phyloP scores from a whole-genome alignment of 2,329 filamentous ascomycete genomes.

The Fusarium brachygibbosum region DNA sequence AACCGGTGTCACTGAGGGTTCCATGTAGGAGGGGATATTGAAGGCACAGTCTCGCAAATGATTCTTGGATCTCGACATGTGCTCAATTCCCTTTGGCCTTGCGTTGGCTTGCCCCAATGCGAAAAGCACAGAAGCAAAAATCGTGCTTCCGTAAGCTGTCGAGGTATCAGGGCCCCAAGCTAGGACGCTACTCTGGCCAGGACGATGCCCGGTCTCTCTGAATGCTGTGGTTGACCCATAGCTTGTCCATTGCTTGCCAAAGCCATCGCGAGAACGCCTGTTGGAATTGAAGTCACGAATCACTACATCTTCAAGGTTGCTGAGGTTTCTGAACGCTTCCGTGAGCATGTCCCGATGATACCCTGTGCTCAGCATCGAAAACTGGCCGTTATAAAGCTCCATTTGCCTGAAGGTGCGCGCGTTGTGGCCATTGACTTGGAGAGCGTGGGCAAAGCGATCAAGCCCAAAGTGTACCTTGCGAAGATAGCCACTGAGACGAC shows the following conservation, averaged over 20 bases:
- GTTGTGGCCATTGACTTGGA: slow-evolving; percentile 17
- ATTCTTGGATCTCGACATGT: slow-evolving; percentile 56
- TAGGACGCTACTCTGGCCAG: slow-evolving; percentile 22
- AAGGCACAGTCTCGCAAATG: slow-evolving; percentile 61
- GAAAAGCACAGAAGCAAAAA: slow-evolving; percentile 59
- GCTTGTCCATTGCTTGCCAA: slow-evolving; percentile 62
- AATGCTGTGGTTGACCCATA: slow-evolving; percentile 63
- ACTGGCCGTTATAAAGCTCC: slow-evolving; percentile 42
- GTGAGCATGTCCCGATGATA: slow-evolving; percentile 66
- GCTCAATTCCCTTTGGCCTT: slow-evolving; percentile 61
- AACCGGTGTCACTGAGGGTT: slow-evolving; percentile 56
- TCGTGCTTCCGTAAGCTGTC: slow-evolving; percentile 48
- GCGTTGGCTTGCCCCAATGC: slow-evolving; percentile 58
- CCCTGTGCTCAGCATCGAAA: slow-evolving; percentile 58
- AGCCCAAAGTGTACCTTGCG: slow-evolving; percentile 54
- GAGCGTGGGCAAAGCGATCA: slow-evolving; percentile 42
- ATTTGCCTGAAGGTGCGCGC: slow-evolving; percentile 30
- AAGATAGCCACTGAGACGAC: slow-evolving; percentile 57
- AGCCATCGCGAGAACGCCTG: slow-evolving; percentile 64
- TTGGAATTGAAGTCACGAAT: slow-evolving; percentile 70
- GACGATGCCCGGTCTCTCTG: slow-evolving; percentile 52
- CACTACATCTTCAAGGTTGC: slow-evolving; percentile 67
- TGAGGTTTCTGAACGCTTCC: slow-evolving; percentile 67
- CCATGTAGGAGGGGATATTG: slow-evolving; percentile 58
- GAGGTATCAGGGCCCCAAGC: slow-evolving; percentile 8